Evolutionary conservation across 148 eudicot species (phyloP).

Genomic region (Cornus kousa): DNA sequence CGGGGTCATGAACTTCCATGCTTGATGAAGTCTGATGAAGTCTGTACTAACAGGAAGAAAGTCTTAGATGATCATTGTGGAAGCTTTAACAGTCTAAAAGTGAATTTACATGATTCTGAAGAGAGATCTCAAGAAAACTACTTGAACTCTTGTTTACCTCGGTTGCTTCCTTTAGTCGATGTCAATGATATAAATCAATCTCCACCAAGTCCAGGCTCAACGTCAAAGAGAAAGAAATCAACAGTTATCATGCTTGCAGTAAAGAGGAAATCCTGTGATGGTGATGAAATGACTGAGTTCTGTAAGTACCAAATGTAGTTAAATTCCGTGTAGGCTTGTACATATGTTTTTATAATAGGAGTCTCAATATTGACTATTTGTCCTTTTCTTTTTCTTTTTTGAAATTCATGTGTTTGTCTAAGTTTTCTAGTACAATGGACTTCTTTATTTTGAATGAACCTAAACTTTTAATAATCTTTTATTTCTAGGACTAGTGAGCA

Average conservation of each 20-base stretch:
- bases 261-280: constrained; percentile 4
- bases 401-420: neutral
- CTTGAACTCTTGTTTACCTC: neutral
- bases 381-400: neutral
- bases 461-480: neutral
- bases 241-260: constrained; percentile 7
- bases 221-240: constrained; percentile 15
- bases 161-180: neutral
- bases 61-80: neutral
- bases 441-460: neutral
- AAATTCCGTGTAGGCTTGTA: neutral
- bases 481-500: neutral
- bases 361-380: neutral
- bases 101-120: neutral
- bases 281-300: constrained; percentile 7
- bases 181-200: neutral
- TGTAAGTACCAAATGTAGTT: constrained; percentile 9
- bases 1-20: neutral
- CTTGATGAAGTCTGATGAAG: constrained; percentile 8
- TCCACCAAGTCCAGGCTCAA: neutral
- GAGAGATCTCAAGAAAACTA: neutral
- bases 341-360: too few relatives aligned
- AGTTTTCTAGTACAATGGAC: too few relatives aligned
- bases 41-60: neutral
- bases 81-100: neutral